Evolutionary conservation across 495 filamentous ascomycete species (phyloP).

Genomic region (Podospora bellae-mahoneyi): DNA sequence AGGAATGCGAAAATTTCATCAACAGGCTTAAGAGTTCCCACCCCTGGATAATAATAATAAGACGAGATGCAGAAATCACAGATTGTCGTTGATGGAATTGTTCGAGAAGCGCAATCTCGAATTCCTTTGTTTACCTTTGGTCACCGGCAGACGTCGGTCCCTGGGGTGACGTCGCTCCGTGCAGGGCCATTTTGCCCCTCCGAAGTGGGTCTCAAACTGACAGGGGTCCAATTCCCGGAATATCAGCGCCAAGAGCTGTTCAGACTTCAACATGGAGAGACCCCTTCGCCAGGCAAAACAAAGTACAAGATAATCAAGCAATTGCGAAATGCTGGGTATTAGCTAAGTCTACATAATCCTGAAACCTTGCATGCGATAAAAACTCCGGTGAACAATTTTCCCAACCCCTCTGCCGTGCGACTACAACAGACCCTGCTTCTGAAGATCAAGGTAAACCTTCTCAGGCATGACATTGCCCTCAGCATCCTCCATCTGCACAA

Average conservation of each 20-base stretch:
- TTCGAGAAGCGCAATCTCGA: not conserved
- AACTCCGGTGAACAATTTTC: not conserved
- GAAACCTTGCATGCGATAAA: conserved; percentile 2
- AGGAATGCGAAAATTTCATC: not conserved
- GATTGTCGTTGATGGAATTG: no score
- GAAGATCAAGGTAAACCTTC: conserved; percentile 88
- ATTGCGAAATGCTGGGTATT: conserved; percentile 20
- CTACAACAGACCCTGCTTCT: conserved; percentile 67
- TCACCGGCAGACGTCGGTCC: conserved; percentile 1
- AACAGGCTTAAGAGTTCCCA: no score
- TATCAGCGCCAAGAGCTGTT: not conserved
- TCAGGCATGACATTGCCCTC: conserved; percentile 98
- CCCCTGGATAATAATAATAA: no score
- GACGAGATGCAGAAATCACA: no score
- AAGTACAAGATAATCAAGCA: not conserved
- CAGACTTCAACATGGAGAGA: not conserved
- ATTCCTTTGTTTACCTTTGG: conserved; percentile 10
- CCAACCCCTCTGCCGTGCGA: not conserved
- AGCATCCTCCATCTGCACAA: conserved; percentile 97
- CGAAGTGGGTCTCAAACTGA: conserved; percentile 1
- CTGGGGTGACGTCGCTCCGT: conserved; percentile 11
- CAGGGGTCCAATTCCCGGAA: not conserved
- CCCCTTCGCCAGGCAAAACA: not conserved
- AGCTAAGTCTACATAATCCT: conserved; percentile 17
- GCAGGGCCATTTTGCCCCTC: not conserved